A percentile compares a stretch with the other conserved stretches of the same genome.
phyloP scores from a whole-genome alignment of 2,329 filamentous ascomycete species.

The Cercospora brassicicola region DNA sequence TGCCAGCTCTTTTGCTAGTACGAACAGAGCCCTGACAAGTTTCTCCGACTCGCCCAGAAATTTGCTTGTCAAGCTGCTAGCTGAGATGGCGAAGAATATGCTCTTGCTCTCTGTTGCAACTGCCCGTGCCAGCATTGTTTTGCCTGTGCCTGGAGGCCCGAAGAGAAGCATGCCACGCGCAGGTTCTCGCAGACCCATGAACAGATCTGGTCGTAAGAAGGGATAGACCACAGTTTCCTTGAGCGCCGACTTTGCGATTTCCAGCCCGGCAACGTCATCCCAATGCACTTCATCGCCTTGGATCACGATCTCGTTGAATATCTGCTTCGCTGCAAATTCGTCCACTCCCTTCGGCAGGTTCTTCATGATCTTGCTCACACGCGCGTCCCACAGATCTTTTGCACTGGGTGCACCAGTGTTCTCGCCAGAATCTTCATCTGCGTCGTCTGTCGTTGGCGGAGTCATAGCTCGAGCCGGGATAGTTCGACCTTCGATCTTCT shows the following conservation, averaged over 20 bases:
- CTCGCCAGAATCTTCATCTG: conserved; percentile 49
- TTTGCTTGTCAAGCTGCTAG: conserved; percentile 91
- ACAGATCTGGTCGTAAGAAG: conserved; percentile 89
- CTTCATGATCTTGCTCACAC: conserved; percentile 67
- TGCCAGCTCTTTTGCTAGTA: conserved; percentile 81
- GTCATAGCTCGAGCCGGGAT: conserved; percentile 41
- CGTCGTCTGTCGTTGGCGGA: conserved; percentile 45
- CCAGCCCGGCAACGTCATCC: conserved; percentile 87
- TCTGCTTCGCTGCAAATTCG: conserved; percentile 78
- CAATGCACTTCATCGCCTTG: conserved; percentile 93
- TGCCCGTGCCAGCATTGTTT: conserved; percentile 94
- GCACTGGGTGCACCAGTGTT: conserved; percentile 36
- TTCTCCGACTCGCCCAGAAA: conserved; percentile 97
- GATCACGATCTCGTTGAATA: conserved; percentile 93
- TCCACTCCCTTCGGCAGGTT: conserved; percentile 81
- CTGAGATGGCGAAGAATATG: conserved; percentile 96
- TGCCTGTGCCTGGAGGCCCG: conserved; percentile 94
- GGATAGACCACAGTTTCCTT: conserved; percentile 97
- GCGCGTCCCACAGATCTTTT: conserved; percentile 60
- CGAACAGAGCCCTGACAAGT: conserved; percentile 86
- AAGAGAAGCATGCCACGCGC: conserved; percentile 94
- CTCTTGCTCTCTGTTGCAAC: conserved; percentile 93
- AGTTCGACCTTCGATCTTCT: conserved; percentile 29
- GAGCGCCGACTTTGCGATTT: conserved; percentile 84
- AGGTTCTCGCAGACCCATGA: conserved; percentile 91